Conservation (phyloP, 257 asterid species). For the Solanum arcanum region DNA sequence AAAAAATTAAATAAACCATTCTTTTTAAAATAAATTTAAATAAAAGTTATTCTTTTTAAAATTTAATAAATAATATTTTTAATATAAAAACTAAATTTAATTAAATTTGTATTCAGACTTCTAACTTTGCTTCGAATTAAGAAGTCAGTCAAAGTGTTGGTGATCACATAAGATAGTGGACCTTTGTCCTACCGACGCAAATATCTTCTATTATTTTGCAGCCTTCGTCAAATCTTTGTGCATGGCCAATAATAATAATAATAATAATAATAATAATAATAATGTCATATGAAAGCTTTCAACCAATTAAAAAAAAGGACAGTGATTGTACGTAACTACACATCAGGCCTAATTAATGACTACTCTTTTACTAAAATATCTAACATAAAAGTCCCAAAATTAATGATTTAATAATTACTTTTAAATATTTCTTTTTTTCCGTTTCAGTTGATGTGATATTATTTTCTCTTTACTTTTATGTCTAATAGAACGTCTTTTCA, state of each 20-base stretch:
- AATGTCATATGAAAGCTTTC: neutral
- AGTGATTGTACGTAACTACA: neutral
- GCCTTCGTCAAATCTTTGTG: neutral
- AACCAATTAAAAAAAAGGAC: neutral
- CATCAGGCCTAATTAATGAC: neutral
- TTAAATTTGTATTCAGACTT: too few species aligned
- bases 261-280: neutral
- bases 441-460: neutral
- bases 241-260: neutral
- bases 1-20: too few species aligned
- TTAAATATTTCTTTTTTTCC: accelerated
- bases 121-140: neutral
- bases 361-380: neutral
- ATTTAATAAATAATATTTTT: too few species aligned
- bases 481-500: neutral
- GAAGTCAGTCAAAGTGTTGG: neutral
- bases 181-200: neutral
- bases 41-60: too few species aligned
- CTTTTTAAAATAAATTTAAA: too few species aligned
- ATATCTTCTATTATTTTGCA: neutral
- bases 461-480: neutral
- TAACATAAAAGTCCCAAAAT: neutral
- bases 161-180: neutral
- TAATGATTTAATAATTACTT: neutral
- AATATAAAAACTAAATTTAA: neutral